Evolutionary conservation across 1,139 yeast species (phyloP).

Genomic region (Suhomyces panamericanus): DNA sequence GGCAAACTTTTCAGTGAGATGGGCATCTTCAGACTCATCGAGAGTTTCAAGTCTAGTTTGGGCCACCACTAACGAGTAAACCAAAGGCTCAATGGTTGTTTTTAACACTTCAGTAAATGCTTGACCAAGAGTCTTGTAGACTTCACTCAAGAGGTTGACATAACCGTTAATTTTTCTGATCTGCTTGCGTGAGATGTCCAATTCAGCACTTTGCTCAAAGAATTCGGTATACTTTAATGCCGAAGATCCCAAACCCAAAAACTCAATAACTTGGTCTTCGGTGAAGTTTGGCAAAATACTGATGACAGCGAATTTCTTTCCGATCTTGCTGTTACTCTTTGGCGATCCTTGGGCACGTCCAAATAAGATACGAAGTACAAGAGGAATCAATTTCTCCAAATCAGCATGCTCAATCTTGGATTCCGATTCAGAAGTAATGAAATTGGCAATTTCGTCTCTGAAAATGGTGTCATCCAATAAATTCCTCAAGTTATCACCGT

Average conservation of each 20-base stretch:
- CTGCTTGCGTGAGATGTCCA: constrained; percentile 22
- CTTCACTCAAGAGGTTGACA: constrained; percentile 63
- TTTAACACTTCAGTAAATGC: constrained; percentile 52
- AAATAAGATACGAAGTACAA: constrained; percentile 74
- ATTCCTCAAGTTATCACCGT: constrained; percentile 70
- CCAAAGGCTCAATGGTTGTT: constrained; percentile 57
- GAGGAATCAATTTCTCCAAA: constrained; percentile 59
- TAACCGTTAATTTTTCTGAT: constrained; percentile 69
- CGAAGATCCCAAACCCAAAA: constrained; percentile 62
- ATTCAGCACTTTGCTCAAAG: constrained; percentile 23
- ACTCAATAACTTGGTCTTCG: constrained; percentile 54
- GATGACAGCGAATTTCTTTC: constrained; percentile 76
- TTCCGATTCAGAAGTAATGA: constrained; percentile 54
- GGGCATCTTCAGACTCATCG: constrained; percentile 21
- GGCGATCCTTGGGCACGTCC: constrained; percentile 75
- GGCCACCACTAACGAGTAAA: constrained; percentile 57
- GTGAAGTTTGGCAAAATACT: constrained; percentile 66
- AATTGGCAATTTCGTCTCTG: constrained; percentile 76
- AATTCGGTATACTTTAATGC: constrained; percentile 48
- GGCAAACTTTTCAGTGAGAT: constrained; percentile 44
- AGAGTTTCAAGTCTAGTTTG: constrained; percentile 44
- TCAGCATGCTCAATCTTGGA: constrained; percentile 63
- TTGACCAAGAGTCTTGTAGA: constrained; percentile 63
- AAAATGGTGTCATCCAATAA: constrained; percentile 80
- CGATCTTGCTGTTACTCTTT: constrained; percentile 65